Percentiles rank a stretch among this genome's conserved stretches.
These are phyloP conservation scores for Trametes elegans DNA, from an alignment of 768 basidiomycete genomes.

Conservation along the genomic window DNA sequence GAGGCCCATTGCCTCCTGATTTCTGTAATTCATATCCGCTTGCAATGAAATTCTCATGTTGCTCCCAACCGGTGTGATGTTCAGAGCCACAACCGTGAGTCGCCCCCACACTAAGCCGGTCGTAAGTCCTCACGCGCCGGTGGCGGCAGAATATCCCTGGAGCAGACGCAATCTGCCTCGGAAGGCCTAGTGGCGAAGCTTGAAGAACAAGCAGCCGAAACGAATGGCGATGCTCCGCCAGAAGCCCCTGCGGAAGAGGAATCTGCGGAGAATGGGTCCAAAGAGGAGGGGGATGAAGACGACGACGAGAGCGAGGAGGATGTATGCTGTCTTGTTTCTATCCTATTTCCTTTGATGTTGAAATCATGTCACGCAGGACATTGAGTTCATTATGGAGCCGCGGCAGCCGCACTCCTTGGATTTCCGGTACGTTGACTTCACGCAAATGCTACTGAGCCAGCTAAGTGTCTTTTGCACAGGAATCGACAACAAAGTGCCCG, in stretches of 20 bases:
- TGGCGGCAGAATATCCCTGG: constrained; percentile 38
- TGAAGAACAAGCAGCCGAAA: constrained; percentile 43
- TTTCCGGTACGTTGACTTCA: constrained; percentile 51
- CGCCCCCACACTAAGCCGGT: constrained; percentile 28
- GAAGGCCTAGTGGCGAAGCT: constrained; percentile 49
- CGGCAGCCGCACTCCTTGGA: constrained; percentile 69
- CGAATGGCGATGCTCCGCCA: constrained; percentile 24
- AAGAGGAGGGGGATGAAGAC: constrained; percentile 39
- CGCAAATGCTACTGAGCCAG: neutral
- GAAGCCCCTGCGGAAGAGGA: constrained; percentile 32
- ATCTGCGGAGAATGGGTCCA: constrained; percentile 35
- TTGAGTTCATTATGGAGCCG: constrained; percentile 91
- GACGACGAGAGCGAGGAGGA: constrained; percentile 39
- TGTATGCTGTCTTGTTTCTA: constrained; percentile 33
- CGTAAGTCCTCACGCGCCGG: constrained; percentile 22
- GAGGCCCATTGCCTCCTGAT: constrained; percentile 28
- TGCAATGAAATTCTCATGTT: constrained; percentile 34
- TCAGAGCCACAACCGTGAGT: constrained; percentile 65
- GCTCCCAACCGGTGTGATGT: constrained; percentile 37
- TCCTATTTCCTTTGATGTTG: neutral
- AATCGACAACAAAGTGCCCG: constrained; percentile 29
- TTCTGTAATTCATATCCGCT: constrained; percentile 34
- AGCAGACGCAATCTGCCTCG: constrained; percentile 37
- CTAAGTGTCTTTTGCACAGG: neutral
- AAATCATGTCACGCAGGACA: constrained; percentile 47